Percentiles rank a stretch among this genome's conserved stretches.
Conservation (phyloP, 805 yeast species). For the Saccharomyces mikatae region DNA sequence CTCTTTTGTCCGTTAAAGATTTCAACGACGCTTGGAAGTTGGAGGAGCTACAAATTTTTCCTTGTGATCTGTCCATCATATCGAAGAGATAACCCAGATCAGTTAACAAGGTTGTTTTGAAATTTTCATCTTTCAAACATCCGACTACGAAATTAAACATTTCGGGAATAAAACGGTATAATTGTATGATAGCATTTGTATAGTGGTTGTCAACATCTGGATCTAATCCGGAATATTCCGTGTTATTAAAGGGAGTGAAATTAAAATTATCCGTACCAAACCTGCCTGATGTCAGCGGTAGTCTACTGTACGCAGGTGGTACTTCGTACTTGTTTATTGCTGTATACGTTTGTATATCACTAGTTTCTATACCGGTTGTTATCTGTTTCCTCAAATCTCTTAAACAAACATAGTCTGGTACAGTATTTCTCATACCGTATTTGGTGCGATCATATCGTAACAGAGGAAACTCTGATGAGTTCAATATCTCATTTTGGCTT, state of each 20-base stretch:
- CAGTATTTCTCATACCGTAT: conserved; percentile 49
- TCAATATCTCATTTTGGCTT: conserved; percentile 3
- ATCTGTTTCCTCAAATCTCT: conserved; percentile 20
- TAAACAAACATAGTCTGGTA: conserved; percentile 36
- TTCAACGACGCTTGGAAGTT: conserved; percentile 59
- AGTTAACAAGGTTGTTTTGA: conserved; percentile 44
- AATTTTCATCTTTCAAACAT: conserved; percentile 46
- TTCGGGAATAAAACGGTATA: conserved; percentile 69
- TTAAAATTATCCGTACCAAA: conserved; percentile 95
- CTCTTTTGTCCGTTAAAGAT: conserved; percentile 26
- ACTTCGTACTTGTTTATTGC: conserved; percentile 33
- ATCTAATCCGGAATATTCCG: conserved; percentile 77
- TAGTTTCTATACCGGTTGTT: conserved; percentile 13
- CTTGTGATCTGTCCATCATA: conserved; percentile 77
- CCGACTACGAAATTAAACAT: conserved; percentile 57
- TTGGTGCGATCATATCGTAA: conserved; percentile 50
- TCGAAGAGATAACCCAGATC: conserved; percentile 87
- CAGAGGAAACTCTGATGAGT: conserved; percentile 33
- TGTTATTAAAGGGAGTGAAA: conserved; percentile 72
- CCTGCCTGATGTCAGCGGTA: conserved; percentile 73
- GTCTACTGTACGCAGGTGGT: conserved; percentile 68
- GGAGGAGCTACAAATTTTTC: conserved; percentile 70
- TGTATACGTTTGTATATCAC: conserved; percentile 17
- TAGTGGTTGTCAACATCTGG: conserved; percentile 73
- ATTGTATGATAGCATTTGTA: conserved; percentile 70